These are phyloP conservation scores for Carallia brachiata DNA, from an alignment of 345 rosid species.

Conservation along the genomic window DNA sequence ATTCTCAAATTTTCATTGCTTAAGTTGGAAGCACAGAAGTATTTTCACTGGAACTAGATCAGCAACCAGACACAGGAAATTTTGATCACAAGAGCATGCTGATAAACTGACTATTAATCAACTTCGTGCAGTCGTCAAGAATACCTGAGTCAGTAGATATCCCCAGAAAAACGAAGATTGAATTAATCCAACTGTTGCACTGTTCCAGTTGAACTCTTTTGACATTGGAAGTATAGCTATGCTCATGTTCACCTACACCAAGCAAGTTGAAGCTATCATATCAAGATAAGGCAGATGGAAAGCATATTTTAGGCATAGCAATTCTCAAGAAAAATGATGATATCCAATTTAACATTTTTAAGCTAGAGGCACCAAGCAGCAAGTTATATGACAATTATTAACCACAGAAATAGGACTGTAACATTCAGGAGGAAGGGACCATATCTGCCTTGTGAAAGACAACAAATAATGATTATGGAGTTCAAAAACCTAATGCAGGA, in stretches of 20 bases:
- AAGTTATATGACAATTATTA: too few species aligned
- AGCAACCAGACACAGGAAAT: neutral
- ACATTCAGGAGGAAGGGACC: too few species aligned
- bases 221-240: conserved; percentile 99
- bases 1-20: neutral
- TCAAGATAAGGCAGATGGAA: neutral
- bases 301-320: too few species aligned
- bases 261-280: conserved; percentile 18
- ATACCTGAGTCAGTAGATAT: conserved; percentile 91
- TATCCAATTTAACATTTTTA: too few species aligned
- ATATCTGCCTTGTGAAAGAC: too few species aligned
- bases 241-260: conserved; percentile 92
- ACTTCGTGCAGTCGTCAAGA: neutral
- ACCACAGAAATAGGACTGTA: too few species aligned
- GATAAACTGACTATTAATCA: neutral
- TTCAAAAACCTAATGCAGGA: neutral
- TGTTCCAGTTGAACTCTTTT: conserved; percentile 87
- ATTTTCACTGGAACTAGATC: neutral
- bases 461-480: too few species aligned
- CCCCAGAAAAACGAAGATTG: conserved; percentile 99
- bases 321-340: too few species aligned
- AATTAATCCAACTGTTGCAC: conserved; percentile 92
- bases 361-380: too few species aligned
- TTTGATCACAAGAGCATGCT: conserved; percentile 1
- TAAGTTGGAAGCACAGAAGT: neutral